Percentiles rank a stretch among this genome's conserved stretches.
phyloP scores from a whole-genome alignment of 129 eudicot species.

The Dittrichia graveolens region DNA sequence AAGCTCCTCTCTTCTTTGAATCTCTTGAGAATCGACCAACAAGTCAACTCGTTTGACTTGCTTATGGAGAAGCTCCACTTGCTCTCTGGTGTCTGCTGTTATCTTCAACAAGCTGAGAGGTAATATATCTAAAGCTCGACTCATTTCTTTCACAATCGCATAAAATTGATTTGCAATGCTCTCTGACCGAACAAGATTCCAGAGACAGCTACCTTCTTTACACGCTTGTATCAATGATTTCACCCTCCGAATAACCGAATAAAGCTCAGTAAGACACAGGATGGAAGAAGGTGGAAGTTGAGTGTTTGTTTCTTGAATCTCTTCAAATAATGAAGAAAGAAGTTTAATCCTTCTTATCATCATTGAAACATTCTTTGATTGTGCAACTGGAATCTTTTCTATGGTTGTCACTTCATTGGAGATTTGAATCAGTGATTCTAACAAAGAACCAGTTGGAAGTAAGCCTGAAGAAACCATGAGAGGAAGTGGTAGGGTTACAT shows the following conservation, averaged over 20 bases:
- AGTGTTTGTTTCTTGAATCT: slow-evolving; percentile 60
- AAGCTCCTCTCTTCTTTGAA: slow-evolving; percentile 59
- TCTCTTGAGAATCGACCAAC: slow-evolving; percentile 57
- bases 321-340: slow-evolving; percentile 74
- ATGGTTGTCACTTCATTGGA: slow-evolving; percentile 61
- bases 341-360: slow-evolving; percentile 66
- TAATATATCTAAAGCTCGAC: slow-evolving; percentile 64
- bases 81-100: slow-evolving; percentile 68
- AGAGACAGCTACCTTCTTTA: slow-evolving; percentile 63
- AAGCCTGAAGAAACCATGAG: slow-evolving; percentile 64
- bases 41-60: slow-evolving; percentile 71
- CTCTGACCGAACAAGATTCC: slow-evolving; percentile 72
- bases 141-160: slow-evolving; percentile 58
- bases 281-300: slow-evolving; percentile 83
- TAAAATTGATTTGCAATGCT: slow-evolving; percentile 58
- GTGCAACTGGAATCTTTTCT: slow-evolving; percentile 48
- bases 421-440: slow-evolving; percentile 67
- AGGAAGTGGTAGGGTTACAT: slow-evolving; percentile 55
- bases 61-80: slow-evolving; percentile 83
- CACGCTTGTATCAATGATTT: slow-evolving; percentile 54
- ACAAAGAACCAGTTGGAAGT: slow-evolving; percentile 67
- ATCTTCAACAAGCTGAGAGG: slow-evolving; percentile 70
- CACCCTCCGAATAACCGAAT: slow-evolving; percentile 55
- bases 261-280: slow-evolving; percentile 76
- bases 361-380: slow-evolving; percentile 55